A percentile compares a stretch with the other conserved stretches of the same genome.
Conservation (phyloP, 2,329 filamentous ascomycete genomes). For the Hypomyces perniciosus region DNA sequence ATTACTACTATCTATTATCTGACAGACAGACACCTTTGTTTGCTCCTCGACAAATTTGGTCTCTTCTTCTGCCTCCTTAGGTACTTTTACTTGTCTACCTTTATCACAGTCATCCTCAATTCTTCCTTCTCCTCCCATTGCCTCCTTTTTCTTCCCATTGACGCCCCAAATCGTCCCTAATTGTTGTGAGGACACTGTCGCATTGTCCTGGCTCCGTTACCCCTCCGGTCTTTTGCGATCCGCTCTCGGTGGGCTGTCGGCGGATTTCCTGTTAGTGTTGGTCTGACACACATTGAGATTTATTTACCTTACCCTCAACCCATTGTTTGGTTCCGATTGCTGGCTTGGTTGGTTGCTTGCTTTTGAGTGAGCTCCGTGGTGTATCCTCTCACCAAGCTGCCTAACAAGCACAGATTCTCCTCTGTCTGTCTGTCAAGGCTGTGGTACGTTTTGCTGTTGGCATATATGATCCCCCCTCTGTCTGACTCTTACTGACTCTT, state of each 20-base stretch:
- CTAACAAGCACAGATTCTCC: too few species aligned
- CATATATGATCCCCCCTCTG: background rate
- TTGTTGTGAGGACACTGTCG: background rate
- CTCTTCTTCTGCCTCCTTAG: too few species aligned
- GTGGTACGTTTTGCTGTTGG: too few species aligned
- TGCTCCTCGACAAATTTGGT: too few species aligned
- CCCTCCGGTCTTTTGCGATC: conserved; percentile 6
- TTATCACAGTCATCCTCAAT: too few species aligned
- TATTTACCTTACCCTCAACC: background rate
- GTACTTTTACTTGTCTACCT: too few species aligned
- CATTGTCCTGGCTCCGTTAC: background rate
- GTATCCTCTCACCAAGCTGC: too few species aligned
- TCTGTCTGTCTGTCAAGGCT: too few species aligned
- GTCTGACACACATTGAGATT: background rate
- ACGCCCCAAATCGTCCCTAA: background rate
- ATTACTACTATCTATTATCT: too few species aligned
- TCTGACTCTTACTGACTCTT: background rate
- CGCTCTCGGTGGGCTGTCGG: conserved; percentile 11
- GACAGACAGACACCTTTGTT: too few species aligned
- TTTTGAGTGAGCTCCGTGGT: too few species aligned
- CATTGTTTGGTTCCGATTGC: background rate
- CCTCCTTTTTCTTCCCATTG: background rate
- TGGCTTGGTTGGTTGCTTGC: background rate
- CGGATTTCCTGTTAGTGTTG: background rate
- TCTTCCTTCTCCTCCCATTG: too few species aligned